These are phyloP conservation scores for Trichoderma erinaceum DNA, from an alignment of 495 filamentous ascomycete genomes.

Conservation along the genomic window DNA sequence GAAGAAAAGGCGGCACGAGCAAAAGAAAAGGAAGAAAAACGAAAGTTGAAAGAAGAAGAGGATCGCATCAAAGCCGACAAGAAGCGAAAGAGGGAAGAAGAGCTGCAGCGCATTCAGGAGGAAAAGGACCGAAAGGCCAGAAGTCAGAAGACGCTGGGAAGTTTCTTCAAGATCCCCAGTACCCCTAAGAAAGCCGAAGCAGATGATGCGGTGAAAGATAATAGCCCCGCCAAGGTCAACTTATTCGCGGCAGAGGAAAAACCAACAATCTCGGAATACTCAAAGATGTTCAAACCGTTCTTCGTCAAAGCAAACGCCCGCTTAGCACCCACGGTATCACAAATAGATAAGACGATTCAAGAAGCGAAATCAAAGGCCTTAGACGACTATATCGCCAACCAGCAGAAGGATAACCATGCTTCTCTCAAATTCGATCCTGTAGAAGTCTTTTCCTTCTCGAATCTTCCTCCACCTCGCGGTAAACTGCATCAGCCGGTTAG, in stretches of 20 bases:
- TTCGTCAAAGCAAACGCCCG: constrained; percentile 62
- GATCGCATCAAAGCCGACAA: constrained; percentile 45
- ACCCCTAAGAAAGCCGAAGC: constrained; percentile 30
- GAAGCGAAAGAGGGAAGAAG: constrained; percentile 43
- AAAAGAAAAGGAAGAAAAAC: constrained; percentile 42
- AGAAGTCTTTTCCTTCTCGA: constrained; percentile 56
- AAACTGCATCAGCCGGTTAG: constrained; percentile 48
- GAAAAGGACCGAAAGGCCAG: constrained; percentile 62
- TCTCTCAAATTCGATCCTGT: constrained; percentile 43
- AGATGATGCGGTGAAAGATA: constrained; percentile 21
- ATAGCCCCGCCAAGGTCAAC: constrained; percentile 20
- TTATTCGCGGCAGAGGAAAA: constrained; percentile 19
- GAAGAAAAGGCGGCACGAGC: constrained; percentile 34
- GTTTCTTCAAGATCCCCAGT: constrained; percentile 48
- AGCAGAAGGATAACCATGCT: constrained; percentile 24
- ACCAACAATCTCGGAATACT: constrained; percentile 48
- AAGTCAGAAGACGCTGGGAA: constrained; percentile 43
- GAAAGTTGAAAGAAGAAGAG: constrained; percentile 40
- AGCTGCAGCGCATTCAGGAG: constrained; percentile 55
- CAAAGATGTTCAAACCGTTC: constrained; percentile 70
- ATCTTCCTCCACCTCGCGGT: constrained; percentile 46
- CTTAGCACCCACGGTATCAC: constrained; percentile 48
- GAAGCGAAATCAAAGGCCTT: constrained; percentile 46
- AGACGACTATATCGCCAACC: constrained; percentile 38
- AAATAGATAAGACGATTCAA: constrained; percentile 49